Percentiles rank a stretch among this genome's conserved stretches.
phyloP scores from a whole-genome alignment of 2,329 filamentous ascomycete species.

The Epichloe scottii region DNA sequence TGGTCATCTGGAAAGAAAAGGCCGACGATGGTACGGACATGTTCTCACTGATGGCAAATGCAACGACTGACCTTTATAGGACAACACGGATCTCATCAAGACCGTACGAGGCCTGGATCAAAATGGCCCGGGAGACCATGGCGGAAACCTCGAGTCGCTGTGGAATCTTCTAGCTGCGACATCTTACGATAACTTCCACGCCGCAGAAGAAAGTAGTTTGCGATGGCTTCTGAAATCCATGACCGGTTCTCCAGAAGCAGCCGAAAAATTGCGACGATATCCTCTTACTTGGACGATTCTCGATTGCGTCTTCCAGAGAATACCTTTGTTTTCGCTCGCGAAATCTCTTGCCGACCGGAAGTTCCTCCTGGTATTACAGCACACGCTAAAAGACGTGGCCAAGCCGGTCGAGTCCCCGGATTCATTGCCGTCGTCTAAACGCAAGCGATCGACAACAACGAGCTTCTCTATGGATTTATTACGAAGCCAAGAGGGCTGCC shows the following conservation, averaged over 20 bases:
- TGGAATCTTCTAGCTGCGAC: conserved; percentile 36
- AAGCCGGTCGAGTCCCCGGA: conserved; percentile 16
- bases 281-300: conserved; percentile 51
- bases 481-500: conserved; percentile 25
- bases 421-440: conserved; percentile 22
- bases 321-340: conserved; percentile 57
- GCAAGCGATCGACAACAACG: conserved; percentile 30
- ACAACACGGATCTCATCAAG: conserved; percentile 32
- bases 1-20: neutral
- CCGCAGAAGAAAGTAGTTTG: conserved; percentile 44
- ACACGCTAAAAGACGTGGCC: conserved; percentile 48
- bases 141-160: conserved; percentile 35
- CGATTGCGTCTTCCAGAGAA: conserved; percentile 45
- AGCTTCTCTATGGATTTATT: conserved; percentile 28
- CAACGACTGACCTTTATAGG: conserved; percentile 10
- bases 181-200: conserved; percentile 31
- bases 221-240: conserved; percentile 53
- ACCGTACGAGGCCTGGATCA: conserved; percentile 44
- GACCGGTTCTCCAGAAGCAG: conserved; percentile 32
- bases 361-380: conserved; percentile 54
- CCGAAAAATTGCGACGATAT: conserved; percentile 41
- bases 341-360: conserved; percentile 58
- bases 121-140: conserved; percentile 28
- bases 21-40: conserved; percentile 2
- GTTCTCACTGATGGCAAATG: neutral